Base-by-base conservation (phyloP, 352 stramenopile species). In the Pythium coloratum region DNA sequence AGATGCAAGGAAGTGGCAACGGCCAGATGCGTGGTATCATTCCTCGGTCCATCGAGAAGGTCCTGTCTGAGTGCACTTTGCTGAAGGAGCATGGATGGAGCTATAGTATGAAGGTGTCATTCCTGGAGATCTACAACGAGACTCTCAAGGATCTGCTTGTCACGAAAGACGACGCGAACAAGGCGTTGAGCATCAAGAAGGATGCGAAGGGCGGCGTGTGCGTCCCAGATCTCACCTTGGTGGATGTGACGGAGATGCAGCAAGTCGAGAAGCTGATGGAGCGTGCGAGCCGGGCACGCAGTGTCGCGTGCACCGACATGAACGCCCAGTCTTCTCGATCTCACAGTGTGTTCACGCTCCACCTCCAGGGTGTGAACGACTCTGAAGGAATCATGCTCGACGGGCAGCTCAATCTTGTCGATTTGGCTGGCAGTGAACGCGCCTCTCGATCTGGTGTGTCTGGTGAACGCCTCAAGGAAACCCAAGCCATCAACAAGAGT, bases 61-160 rank as follows among this genome's bases (percentile, higher is more conserved):
- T 99, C 32, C 70, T 95, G 8, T 57, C 75, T n/a, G 80, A 92
- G 51, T 89, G 77, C 65, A 69, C 78, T 53, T 53, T 68, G 1
- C 70, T 90, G 18, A 81, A 83, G 60, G 72, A 80, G 6, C 80
- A 97, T 58, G 92, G 90, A 7, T 99, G 97, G 98, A 86, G 77
- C 26, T 99, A 99, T 76, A 88, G 78, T 1, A 90, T 99, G 33
- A 90, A 96, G 69, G 97, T 98, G 7, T 98, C 94, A 0, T 99
- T 99, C 73, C 72, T 99, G 34, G 98, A 99, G 84, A 99, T 99
- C 60, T 99, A 99, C 88, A 99, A 99, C 72, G 98, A 99, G 76
- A 92, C 92, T 10, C 78, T 99, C 16, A 92, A 93, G 36, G 98
- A 99, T 74, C 72, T 99, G n/a, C 91, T 99, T 10, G 85, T 81